Evolutionary conservation across 805 yeast species (phyloP).

Genomic region (Scheffersomyces coipomensis): DNA sequence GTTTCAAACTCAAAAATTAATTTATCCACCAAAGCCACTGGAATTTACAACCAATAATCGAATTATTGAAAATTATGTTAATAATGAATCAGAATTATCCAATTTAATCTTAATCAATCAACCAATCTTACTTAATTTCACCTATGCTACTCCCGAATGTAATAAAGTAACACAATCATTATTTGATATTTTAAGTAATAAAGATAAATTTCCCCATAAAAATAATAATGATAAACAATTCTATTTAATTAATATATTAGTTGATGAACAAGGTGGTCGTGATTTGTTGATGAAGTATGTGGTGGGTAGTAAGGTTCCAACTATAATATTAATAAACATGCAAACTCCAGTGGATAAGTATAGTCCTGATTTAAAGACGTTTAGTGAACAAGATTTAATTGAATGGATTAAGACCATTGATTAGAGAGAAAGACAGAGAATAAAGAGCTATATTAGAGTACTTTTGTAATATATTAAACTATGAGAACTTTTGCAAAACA

Average conservation of each 20-base stretch:
- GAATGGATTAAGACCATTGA: slow-evolving; percentile 24
- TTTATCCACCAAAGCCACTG: slow-evolving; percentile 41
- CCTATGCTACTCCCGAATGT: slow-evolving; percentile 62
- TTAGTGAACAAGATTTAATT: slow-evolving; percentile 26
- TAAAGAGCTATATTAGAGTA: too few relatives aligned
- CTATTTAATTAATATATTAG: slow-evolving; percentile 68
- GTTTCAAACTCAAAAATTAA: slow-evolving; percentile 17
- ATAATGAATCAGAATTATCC: slow-evolving; percentile 59
- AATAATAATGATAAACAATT: slow-evolving; percentile 36
- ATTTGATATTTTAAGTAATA: slow-evolving; percentile 28
- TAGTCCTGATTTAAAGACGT: slow-evolving; percentile 17
- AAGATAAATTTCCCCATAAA: slow-evolving; percentile 35
- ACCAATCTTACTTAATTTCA: slow-evolving; percentile 72
- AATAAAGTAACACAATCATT: slow-evolving; percentile 63
- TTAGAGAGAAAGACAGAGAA: too few relatives aligned
- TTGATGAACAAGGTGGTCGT: slow-evolving; percentile 63
- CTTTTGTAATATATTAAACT: too few relatives aligned
- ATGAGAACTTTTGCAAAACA: too few relatives aligned
- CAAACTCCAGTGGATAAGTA: slow-evolving; percentile 51
- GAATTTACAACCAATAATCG: slow-evolving; percentile 39
- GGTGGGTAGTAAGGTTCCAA: slow-evolving; percentile 54
- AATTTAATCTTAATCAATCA: slow-evolving; percentile 49
- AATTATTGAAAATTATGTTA: slow-evolving; percentile 41
- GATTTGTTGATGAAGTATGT: slow-evolving; percentile 58
- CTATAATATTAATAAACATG: slow-evolving; percentile 63